These are phyloP conservation scores for Acer yangbiense DNA, from an alignment of 345 rosid species.

Conservation along the genomic window DNA sequence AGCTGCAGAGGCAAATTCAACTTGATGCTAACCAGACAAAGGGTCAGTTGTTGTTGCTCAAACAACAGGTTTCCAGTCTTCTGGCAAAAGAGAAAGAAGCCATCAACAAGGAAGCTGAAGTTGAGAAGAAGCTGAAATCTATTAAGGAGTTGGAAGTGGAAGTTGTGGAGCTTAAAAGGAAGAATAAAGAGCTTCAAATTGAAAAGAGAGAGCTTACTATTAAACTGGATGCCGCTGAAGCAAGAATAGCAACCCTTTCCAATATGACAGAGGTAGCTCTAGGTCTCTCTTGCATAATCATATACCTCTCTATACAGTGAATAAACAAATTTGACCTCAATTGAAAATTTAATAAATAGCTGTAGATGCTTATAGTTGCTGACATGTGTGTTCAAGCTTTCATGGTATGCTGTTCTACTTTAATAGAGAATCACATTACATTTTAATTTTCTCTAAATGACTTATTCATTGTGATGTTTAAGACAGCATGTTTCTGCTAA, in stretches of 20 bases:
- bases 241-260: slow-evolving; percentile 67
- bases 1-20: slow-evolving; percentile 91
- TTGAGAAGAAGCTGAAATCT: slow-evolving; percentile 73
- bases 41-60: slow-evolving; percentile 86
- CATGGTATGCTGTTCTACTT: too few species aligned
- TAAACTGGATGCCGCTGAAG: slow-evolving; percentile 83
- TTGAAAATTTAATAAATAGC: too few species aligned
- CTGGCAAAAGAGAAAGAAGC: slow-evolving; percentile 85
- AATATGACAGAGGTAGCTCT: slow-evolving; percentile 84
- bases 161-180: slow-evolving; percentile 90
- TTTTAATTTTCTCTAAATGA: too few species aligned
- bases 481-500: not conserved
- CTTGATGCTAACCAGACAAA: slow-evolving; percentile 92
- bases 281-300: not conserved
- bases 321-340: too few species aligned
- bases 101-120: slow-evolving; percentile 64
- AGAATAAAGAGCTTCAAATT: slow-evolving; percentile 87
- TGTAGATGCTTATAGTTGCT: too few species aligned
- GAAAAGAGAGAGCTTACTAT: slow-evolving; percentile 87
- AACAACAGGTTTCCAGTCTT: slow-evolving; percentile 86
- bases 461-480: not conserved
- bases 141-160: slow-evolving; percentile 75
- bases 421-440: too few species aligned
- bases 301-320: too few species aligned
- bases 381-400: too few species aligned